phyloP scores from a whole-genome alignment of 805 yeast species.

The Ogataea nonfermentans region DNA sequence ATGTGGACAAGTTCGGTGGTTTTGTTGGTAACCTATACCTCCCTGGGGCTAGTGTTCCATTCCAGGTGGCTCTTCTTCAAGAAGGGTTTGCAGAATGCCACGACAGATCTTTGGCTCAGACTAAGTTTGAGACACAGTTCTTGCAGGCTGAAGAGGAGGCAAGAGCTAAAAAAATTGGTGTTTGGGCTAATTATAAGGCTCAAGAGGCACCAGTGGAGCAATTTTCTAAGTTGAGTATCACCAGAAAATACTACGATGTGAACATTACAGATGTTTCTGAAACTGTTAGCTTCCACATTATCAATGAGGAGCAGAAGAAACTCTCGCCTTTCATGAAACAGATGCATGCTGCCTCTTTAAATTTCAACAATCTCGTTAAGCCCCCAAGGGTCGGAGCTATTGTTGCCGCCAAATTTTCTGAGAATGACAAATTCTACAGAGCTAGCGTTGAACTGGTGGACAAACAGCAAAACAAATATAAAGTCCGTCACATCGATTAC shows the following conservation, averaged over 20 bases:
- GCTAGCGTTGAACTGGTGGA: constrained; percentile 51
- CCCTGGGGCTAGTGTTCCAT: constrained; percentile 49
- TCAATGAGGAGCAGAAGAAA: constrained; percentile 38
- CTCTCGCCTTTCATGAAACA: constrained; percentile 45
- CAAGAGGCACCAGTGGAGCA: constrained; percentile 31
- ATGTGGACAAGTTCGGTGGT: constrained; percentile 74
- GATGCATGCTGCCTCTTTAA: constrained; percentile 41
- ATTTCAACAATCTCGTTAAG: constrained; percentile 36
- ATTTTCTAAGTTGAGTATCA: constrained; percentile 27
- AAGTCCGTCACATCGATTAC: constrained; percentile 60
- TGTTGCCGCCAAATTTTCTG: constrained; percentile 53
- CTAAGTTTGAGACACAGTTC: constrained; percentile 54
- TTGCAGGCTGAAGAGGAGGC: constrained; percentile 65
- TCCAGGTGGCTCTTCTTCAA: constrained; percentile 54
- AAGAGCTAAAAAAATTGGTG: constrained; percentile 49
- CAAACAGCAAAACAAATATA: constrained; percentile 40
- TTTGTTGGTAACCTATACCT: constrained; percentile 70
- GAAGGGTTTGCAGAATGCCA: constrained; percentile 67
- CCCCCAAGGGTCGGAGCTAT: constrained; percentile 52
- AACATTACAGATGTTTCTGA: constrained; percentile 49
- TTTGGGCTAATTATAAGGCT: constrained; percentile 65
- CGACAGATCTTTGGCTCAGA: constrained; percentile 58
- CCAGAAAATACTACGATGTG: constrained; percentile 46
- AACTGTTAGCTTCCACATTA: constrained; percentile 44
- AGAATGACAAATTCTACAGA: constrained; percentile 56